These are phyloP conservation scores for Pseudopithomyces chartarum DNA, from an alignment of 2,329 filamentous ascomycete species.

Conservation along the genomic window DNA sequence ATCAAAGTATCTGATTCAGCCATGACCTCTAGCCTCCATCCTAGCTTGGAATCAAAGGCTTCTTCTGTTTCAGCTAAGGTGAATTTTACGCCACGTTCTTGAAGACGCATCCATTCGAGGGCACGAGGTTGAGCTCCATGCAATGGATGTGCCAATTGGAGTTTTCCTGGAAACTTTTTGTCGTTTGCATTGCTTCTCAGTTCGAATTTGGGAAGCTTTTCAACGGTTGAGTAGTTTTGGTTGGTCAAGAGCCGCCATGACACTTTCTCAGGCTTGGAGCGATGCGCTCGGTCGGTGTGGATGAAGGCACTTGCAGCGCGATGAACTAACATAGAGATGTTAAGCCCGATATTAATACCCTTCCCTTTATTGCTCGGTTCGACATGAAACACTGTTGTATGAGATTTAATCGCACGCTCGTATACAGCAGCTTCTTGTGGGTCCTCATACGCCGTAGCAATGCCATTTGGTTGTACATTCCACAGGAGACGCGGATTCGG, in stretches of 20 bases:
- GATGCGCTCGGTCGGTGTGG: slow-evolving; percentile 26
- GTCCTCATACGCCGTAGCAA: slow-evolving; percentile 35
- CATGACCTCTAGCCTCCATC: slow-evolving; percentile 63
- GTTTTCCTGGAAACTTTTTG: slow-evolving; percentile 27
- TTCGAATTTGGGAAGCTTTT: slow-evolving; percentile 46
- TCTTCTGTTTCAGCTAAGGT: slow-evolving; percentile 61
- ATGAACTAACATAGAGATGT: slow-evolving; percentile 51
- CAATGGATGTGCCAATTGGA: slow-evolving; percentile 45
- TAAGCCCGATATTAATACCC: slow-evolving; percentile 49
- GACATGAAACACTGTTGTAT: slow-evolving; percentile 41
- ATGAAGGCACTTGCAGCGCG: slow-evolving; percentile 45
- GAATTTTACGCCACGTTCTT: slow-evolving; percentile 52
- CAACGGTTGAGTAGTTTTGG: slow-evolving; percentile 42
- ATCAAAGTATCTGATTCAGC: slow-evolving; percentile 50
- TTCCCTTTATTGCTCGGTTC: slow-evolving; percentile 23
- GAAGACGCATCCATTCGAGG: slow-evolving; percentile 63
- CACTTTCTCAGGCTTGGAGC: not conserved
- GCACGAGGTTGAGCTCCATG: slow-evolving; percentile 60
- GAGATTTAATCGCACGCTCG: slow-evolving; percentile 57
- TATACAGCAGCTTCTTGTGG: slow-evolving; percentile 55
- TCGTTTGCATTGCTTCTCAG: slow-evolving; percentile 50
- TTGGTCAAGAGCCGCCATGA: slow-evolving; percentile 56
- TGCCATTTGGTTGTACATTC: slow-evolving; percentile 24
- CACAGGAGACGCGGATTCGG: slow-evolving; percentile 28
- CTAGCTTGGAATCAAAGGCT: slow-evolving; percentile 53